These are phyloP conservation scores for Cordyceps tenuipes DNA, from an alignment of 2,329 filamentous ascomycete genomes.

Conservation along the genomic window DNA sequence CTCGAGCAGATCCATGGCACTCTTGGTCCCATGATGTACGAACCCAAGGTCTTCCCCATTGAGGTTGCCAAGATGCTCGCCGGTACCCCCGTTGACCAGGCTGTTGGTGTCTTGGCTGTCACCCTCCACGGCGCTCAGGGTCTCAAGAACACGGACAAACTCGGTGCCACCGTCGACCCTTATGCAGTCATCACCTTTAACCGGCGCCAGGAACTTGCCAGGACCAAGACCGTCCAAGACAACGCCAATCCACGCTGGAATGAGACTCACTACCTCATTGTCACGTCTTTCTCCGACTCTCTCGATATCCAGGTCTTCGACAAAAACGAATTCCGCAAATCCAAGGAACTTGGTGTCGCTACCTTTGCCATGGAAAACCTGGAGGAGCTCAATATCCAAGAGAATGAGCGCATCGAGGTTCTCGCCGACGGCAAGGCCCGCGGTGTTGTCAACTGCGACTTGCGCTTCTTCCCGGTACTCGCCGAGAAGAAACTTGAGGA, in stretches of 20 bases:
- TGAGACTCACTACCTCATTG: conserved; percentile 90
- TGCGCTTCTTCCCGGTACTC: conserved; percentile 93
- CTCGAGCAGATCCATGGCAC: conserved; percentile 94
- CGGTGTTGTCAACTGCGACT: conserved; percentile 69
- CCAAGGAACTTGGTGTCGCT: conserved; percentile 85
- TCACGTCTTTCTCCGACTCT: conserved; percentile 82
- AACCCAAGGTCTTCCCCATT: conserved; percentile 94
- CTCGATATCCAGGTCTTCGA: conserved; percentile 82
- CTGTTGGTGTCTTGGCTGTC: conserved; percentile 85
- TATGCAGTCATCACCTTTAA: conserved; percentile 83
- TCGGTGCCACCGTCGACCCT: conserved; percentile 84
- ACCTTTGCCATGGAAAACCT: conserved; percentile 79
- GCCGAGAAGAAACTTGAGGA: conserved; percentile 63
- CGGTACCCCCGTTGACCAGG: conserved; percentile 87
- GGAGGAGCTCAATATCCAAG: conserved; percentile 66
- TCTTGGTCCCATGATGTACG: conserved; percentile 94
- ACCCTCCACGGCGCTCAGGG: conserved; percentile 87
- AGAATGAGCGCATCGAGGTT: conserved; percentile 80
- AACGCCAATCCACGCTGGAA: conserved; percentile 88
- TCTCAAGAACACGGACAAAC: conserved; percentile 91
- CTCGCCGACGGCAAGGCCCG: conserved; percentile 75
- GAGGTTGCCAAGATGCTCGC: conserved; percentile 98
- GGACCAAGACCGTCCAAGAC: conserved; percentile 81
- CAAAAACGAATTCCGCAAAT: conserved; percentile 92
- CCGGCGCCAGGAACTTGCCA: conserved; percentile 68